Evolutionary conservation across 2,329 filamentous ascomycete species (phyloP).

Genomic region (Sordariomycetes sp.): DNA sequence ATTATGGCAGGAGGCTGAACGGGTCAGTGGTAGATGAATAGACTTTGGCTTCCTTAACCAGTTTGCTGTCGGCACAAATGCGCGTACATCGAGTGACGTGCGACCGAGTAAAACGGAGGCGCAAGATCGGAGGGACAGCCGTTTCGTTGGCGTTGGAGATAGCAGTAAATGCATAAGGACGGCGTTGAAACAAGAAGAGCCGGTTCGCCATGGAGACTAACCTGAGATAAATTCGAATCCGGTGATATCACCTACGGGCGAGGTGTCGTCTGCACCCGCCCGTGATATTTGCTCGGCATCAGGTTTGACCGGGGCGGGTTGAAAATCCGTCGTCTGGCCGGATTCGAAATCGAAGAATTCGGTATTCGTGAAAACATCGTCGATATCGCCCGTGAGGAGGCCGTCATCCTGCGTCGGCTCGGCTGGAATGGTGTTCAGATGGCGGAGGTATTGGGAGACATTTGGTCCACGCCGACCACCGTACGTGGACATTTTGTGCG

Average conservation of each 20-base stretch:
- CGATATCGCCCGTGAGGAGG: conserved; percentile 58
- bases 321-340: conserved; percentile 44
- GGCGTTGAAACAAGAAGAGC: conserved; percentile 5
- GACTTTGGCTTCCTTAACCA: too few species aligned
- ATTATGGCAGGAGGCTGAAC: background rate
- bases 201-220: conserved; percentile 17
- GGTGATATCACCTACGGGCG: conserved; percentile 23
- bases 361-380: conserved; percentile 67
- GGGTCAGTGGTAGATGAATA: background rate
- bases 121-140: background rate
- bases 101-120: too few species aligned
- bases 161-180: conserved; percentile 3
- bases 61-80: too few species aligned
- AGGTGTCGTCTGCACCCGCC: conserved; percentile 11
- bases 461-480: conserved; percentile 70
- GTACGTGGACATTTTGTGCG: conserved; percentile 52
- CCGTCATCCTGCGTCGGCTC: conserved; percentile 33
- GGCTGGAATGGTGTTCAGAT: conserved; percentile 64
- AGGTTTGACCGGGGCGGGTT: conserved; percentile 32
- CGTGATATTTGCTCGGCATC: conserved; percentile 18
- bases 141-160: background rate
- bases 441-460: conserved; percentile 79
- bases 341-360: conserved; percentile 71
- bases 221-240: conserved; percentile 35
- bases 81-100: too few species aligned